phyloP scores from a whole-genome alignment of 495 filamentous ascomycete species.

The Aspergillus mulundensis region DNA sequence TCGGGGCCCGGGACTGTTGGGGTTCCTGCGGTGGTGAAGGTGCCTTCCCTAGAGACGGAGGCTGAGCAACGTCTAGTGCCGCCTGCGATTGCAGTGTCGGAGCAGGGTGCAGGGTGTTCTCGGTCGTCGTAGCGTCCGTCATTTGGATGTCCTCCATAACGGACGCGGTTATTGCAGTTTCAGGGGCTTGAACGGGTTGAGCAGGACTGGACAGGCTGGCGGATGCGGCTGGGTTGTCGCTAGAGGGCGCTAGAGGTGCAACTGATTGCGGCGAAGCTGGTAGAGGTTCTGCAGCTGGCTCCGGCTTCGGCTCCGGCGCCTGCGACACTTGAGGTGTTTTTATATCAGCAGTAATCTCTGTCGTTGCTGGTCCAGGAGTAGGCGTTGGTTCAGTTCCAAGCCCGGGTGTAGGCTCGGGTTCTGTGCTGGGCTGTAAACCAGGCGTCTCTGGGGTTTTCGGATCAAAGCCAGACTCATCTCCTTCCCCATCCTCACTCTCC shows the following conservation, averaged over 20 bases:
- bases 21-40: constrained; percentile 6
- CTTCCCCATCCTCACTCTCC: constrained; percentile 50
- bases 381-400: constrained; percentile 19
- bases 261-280: constrained; percentile 8
- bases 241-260: constrained; percentile 4
- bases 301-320: constrained; percentile 15
- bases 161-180: constrained; percentile 13
- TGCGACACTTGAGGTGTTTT: constrained; percentile 20
- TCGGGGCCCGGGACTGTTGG: background rate
- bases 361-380: constrained; percentile 1
- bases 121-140: constrained; percentile 12
- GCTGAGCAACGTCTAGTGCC: constrained; percentile 2
- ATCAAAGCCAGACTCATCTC: constrained; percentile 53
- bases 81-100: constrained; percentile 3
- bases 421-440: constrained; percentile 21
- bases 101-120: background rate
- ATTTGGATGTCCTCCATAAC: constrained; percentile 27
- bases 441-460: constrained; percentile 45
- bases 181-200: constrained; percentile 3
- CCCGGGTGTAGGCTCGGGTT: constrained; percentile 19
- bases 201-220: background rate
- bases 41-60: background rate
- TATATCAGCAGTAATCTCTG: constrained; percentile 5
- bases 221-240: constrained; percentile 7
- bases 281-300: constrained; percentile 18